Conservation (phyloP, 441 rosid genomes). For the Syzygium malaccense region DNA sequence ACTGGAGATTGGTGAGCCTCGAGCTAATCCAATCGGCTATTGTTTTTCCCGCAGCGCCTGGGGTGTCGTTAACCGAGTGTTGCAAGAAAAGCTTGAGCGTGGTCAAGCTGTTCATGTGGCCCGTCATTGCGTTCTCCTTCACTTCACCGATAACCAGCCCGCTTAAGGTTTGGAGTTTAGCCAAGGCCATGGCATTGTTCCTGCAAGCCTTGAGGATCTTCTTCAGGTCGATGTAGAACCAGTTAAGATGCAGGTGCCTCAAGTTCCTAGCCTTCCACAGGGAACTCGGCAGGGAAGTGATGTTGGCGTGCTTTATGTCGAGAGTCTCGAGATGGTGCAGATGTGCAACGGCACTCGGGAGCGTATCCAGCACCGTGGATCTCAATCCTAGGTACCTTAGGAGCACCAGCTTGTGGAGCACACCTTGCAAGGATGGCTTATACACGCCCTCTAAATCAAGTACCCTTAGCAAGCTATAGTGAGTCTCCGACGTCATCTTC, state of each 20-base stretch:
- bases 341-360: fast-evolving
- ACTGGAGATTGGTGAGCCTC: neutral
- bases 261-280: neutral
- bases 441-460: neutral
- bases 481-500: neutral
- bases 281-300: neutral
- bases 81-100: neutral
- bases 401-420: neutral
- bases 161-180: neutral
- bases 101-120: neutral
- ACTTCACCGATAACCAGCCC: neutral
- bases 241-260: neutral
- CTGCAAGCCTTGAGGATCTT: neutral
- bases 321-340: neutral
- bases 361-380: neutral
- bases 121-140: neutral
- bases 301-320: neutral
- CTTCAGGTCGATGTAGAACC: neutral
- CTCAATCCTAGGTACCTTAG: neutral
- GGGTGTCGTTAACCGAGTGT: fast-evolving
- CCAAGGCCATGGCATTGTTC: neutral
- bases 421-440: neutral
- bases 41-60: neutral
- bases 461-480: neutral
- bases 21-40: neutral